Conservation (phyloP, 371 early-diverging fungal species). For the Pancytospora epiphaga region DNA sequence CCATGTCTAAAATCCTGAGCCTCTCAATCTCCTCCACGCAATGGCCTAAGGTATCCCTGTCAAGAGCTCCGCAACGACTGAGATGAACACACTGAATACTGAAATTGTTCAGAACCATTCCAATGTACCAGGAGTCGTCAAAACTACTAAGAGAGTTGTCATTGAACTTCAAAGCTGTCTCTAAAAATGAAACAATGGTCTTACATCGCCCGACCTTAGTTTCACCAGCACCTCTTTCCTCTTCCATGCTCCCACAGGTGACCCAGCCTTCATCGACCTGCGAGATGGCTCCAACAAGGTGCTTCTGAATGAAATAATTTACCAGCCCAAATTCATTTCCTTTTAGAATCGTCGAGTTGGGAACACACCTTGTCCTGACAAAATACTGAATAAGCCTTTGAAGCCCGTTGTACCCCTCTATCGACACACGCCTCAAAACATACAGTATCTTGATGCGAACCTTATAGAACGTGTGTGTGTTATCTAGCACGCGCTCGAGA, state of each 20-base stretch:
- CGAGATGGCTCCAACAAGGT: slow-evolving; percentile 49
- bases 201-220: neutral
- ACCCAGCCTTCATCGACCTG: neutral
- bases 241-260: neutral
- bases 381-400: slow-evolving; percentile 60
- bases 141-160: slow-evolving; percentile 57
- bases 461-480: slow-evolving; percentile 71
- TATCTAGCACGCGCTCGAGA: slow-evolving; percentile 63
- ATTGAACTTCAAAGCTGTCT: slow-evolving; percentile 60
- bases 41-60: neutral
- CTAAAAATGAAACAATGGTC: slow-evolving; percentile 56
- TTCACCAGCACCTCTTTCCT: neutral
- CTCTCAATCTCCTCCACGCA: slow-evolving; percentile 55
- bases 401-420: slow-evolving; percentile 66
- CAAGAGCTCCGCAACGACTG: neutral
- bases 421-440: slow-evolving; percentile 65
- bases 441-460: slow-evolving; percentile 24
- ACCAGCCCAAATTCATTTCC: slow-evolving; percentile 57
- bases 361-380: slow-evolving; percentile 57
- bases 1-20: slow-evolving; percentile 56
- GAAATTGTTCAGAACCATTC: slow-evolving; percentile 48
- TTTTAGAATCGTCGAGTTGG: slow-evolving; percentile 59
- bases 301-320: slow-evolving; percentile 59
- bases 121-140: slow-evolving; percentile 58
- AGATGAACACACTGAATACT: slow-evolving; percentile 34